A percentile compares a stretch with the other conserved stretches of the same genome.
phyloP scores from a whole-genome alignment of 2,329 filamentous ascomycete species.

The Trichoderma sp. region DNA sequence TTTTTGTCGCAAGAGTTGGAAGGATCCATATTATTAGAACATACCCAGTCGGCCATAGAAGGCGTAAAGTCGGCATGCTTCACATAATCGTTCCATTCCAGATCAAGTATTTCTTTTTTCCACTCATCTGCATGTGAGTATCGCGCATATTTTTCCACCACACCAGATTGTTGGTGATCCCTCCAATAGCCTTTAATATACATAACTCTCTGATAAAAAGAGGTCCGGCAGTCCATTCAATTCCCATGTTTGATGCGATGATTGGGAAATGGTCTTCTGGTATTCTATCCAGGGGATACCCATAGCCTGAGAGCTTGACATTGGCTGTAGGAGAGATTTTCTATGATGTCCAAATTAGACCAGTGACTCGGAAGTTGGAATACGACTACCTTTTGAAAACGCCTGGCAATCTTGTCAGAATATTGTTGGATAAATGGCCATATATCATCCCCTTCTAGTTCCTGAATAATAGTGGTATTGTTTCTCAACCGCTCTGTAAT shows the following conservation, averaged over 20 bases:
- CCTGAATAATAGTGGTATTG: too few relatives aligned
- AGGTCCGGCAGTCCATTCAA: neutral
- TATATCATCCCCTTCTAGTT: too few relatives aligned
- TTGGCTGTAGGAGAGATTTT: neutral
- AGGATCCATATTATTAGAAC: too few relatives aligned
- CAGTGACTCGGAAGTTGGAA: neutral
- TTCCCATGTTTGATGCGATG: too few relatives aligned
- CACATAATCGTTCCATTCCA: neutral
- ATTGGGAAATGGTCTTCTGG: too few relatives aligned
- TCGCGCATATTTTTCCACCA: neutral
- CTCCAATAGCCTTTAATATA: neutral
- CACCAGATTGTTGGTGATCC: neutral
- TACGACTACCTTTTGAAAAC: neutral
- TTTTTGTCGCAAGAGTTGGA: too few relatives aligned
- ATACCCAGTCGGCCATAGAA: neutral
- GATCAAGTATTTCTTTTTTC: neutral
- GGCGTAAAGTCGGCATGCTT: neutral
- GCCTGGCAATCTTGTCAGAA: too few relatives aligned
- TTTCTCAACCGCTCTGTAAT: neutral
- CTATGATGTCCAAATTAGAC: neutral
- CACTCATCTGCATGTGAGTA: neutral
- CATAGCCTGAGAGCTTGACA: neutral
- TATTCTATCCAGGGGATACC: neutral
- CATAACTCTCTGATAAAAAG: neutral
- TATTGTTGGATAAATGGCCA: too few relatives aligned